phyloP scores from a whole-genome alignment of 352 stramenopile species.

The Phytopythium sindhum region DNA sequence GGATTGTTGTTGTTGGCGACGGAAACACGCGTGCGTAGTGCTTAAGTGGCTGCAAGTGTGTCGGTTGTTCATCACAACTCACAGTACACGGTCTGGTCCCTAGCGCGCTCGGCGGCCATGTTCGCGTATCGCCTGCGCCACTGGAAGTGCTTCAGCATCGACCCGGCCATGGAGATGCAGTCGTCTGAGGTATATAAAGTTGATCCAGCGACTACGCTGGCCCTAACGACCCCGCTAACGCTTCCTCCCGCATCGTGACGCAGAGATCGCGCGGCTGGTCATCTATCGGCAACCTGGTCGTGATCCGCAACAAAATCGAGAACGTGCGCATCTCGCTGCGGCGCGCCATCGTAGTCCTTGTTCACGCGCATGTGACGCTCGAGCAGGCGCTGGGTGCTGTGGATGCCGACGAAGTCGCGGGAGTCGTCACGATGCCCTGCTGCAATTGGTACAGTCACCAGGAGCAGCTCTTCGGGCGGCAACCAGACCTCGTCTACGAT shows the following conservation, averaged over 20 bases:
- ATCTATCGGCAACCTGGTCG: conserved; percentile 59
- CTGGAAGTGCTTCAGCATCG: conserved; percentile 80
- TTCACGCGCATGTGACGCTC: conserved; percentile 80
- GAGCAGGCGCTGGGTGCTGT: conserved; percentile 65
- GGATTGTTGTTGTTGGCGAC: conserved; percentile 76
- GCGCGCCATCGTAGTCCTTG: conserved; percentile 60
- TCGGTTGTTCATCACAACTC: neutral
- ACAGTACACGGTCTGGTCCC: neutral
- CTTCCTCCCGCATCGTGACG: neutral
- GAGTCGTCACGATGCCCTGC: conserved; percentile 71
- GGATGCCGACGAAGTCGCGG: conserved; percentile 52
- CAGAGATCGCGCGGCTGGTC: conserved; percentile 48
- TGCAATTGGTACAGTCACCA: conserved; percentile 84
- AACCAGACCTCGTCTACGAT: conserved; percentile 72
- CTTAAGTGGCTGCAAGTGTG: neutral
- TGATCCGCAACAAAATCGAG: conserved; percentile 83
- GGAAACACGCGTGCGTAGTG: conserved; percentile 66
- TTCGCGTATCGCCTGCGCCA: conserved; percentile 66
- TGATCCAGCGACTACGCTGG: neutral
- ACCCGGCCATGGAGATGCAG: conserved; percentile 68
- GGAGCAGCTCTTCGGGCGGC: conserved; percentile 46
- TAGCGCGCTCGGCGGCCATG: conserved; percentile 72
- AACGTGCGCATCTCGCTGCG: conserved; percentile 66
- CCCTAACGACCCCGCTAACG: conserved; percentile 3
- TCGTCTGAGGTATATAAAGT: conserved; percentile 31